Evolutionary conservation across 768 basidiomycete genomes (phyloP).

Genomic region (Agrocybe pediades): DNA sequence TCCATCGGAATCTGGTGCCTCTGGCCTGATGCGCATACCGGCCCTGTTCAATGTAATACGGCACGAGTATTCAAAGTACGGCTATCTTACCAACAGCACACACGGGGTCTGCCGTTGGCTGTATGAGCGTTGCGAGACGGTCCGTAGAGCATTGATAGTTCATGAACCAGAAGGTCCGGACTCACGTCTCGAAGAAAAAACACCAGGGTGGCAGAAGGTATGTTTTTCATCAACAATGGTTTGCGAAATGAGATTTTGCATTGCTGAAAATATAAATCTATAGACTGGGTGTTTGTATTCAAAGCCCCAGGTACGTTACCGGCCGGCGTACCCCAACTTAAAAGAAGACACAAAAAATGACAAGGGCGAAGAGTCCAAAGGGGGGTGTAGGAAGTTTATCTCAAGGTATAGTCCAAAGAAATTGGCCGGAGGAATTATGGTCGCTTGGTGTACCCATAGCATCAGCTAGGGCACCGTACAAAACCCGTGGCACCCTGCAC

Average conservation of each 20-base stretch:
- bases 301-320: conserved; percentile 14
- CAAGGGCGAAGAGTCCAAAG: no score
- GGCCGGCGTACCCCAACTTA: no score
- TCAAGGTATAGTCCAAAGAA: no score
- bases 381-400: no score
- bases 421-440: no score
- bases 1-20: background rate
- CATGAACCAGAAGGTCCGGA: background rate
- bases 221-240: conserved; percentile 22
- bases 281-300: conserved; percentile 23
- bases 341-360: no score
- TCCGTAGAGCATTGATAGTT: background rate
- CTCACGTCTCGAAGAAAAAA: background rate
- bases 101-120: conserved; percentile 11
- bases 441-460: no score
- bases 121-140: conserved; percentile 6
- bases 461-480: no score
- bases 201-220: conserved; percentile 7
- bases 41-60: background rate
- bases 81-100: background rate
- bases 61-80: background rate
- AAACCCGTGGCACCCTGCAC: no score
- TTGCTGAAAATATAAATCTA: conserved; percentile 18
- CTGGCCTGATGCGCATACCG: background rate
- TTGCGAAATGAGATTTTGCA: conserved; percentile 28